Base-by-base conservation (phyloP, 441 rosid species). In the Omphalea diandra region DNA sequence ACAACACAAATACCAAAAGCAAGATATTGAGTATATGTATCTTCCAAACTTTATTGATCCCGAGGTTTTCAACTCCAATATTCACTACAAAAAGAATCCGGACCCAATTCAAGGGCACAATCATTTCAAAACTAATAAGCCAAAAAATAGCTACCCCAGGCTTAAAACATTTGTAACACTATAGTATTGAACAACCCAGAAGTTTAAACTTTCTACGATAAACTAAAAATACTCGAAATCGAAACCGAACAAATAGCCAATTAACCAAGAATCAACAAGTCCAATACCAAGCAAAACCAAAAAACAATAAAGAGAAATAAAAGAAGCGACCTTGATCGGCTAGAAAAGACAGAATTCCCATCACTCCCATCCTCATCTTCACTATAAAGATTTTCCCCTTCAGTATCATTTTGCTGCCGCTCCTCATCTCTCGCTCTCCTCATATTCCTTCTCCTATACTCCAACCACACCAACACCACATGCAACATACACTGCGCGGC, bases 391-490 rank as follows among this genome's bases (percentile, higher is more conserved):
- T 71, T 72, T 29, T 60, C 68, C 33, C 74, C 79, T 11, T 74
- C 84, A 56, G 6, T 60, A 0, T 79, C 83, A n/a, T n/a, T n/a
- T 68, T 54, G 73, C 65, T 22, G 59, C 41, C 24, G 43, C 50
- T 78, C 87, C 56, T 77, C 83, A 57, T 79, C 82, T 53, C 76
- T 78, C 80, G 67, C 76, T 78, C 73, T 83, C 77, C 67, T 69
- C 20, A 44, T 18, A 74, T 66, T 87, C 83, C 98, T 85, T 70
- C 86, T 84, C 86, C 93, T 74, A 70, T 81, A 94, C 83, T 92
- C 98, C 70, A 89, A 70, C 93, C 91, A 94, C 55, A 94, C 98
- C 75, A 91, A 75, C 58, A 88, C 94, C 74, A 92, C 83, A 67
- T 92, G 98, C 54, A 91, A 81, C 80, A 88, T 71, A 74, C 97